Conservation (phyloP, 108 stramenopile species). For the Schizochytrium sp. region DNA sequence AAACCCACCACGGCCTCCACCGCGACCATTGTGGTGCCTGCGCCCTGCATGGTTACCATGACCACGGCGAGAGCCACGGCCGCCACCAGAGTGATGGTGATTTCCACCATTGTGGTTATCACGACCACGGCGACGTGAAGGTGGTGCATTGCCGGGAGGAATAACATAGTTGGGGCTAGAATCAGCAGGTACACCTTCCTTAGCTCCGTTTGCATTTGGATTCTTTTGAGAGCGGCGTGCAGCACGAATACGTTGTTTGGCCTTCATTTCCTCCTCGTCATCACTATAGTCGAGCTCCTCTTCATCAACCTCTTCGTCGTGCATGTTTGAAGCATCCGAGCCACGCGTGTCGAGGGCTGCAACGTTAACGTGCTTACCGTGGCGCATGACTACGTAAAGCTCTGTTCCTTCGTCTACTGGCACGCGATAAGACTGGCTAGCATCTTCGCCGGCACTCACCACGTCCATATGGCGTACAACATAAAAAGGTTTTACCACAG, state of each 20-base stretch:
- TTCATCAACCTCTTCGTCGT: conserved; percentile 54
- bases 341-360: conserved; percentile 38
- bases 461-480: conserved; percentile 23
- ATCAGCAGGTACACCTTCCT: background rate
- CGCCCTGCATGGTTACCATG: background rate
- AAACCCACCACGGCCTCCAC: background rate
- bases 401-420: conserved; percentile 2
- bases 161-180: too few relatives aligned
- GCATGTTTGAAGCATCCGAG: conserved; percentile 26
- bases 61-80: background rate
- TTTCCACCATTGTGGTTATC: too few relatives aligned
- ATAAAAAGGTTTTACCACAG: conserved; percentile 52
- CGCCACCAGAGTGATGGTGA: background rate
- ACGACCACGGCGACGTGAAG: too few relatives aligned
- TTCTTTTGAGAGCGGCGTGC: background rate
- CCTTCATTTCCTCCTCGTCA: conserved; percentile 40
- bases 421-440: background rate
- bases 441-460: background rate
- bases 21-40: background rate
- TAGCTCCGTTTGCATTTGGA: background rate
- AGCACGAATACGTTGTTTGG: background rate
- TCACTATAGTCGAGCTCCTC: conserved; percentile 52
- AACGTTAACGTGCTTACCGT: conserved; percentile 36
- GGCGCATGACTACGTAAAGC: conserved; percentile 30
- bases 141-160: too few relatives aligned